Conservation (phyloP, 768 basidiomycete genomes). For the Piloderma croceum region DNA sequence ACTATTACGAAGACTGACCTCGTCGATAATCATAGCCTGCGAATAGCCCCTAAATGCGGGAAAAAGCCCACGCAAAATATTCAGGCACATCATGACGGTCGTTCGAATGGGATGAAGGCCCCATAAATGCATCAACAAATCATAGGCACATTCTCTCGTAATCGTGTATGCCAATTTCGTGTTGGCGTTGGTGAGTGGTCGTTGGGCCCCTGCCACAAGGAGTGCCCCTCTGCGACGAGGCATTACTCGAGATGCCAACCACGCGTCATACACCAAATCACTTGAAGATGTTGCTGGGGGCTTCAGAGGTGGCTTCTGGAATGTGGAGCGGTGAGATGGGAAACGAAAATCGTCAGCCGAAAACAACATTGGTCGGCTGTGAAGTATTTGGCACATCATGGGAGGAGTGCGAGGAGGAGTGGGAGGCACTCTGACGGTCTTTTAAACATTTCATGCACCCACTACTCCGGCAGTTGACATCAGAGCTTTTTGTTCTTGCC, state of each 20-base stretch:
- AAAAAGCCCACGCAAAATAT: constrained; percentile 67
- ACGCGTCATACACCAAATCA: constrained; percentile 43
- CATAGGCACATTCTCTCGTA: constrained; percentile 45
- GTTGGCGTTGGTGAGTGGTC: constrained; percentile 55
- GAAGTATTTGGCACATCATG: constrained; percentile 35
- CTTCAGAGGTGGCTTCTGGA: constrained; percentile 6
- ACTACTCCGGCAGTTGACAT: background rate
- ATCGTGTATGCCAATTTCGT: constrained; percentile 52
- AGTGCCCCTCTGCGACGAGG: constrained; percentile 39
- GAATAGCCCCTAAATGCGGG: constrained; percentile 84
- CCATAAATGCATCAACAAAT: constrained; percentile 48
- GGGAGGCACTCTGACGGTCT: too few relatives aligned
- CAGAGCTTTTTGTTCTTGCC: too few relatives aligned
- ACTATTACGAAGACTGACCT: constrained; percentile 43
- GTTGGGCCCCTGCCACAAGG: constrained; percentile 64
- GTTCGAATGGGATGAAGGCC: constrained; percentile 63
- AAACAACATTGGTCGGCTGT: constrained; percentile 32
- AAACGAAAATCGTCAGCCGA: constrained; percentile 30
- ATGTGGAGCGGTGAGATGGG: constrained; percentile 21
- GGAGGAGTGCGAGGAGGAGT: too few relatives aligned
- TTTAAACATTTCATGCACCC: too few relatives aligned
- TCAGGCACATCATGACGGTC: constrained; percentile 63
- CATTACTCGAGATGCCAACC: constrained; percentile 52
- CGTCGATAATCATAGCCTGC: constrained; percentile 78
- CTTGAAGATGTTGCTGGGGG: constrained; percentile 12